Conservation (phyloP, 129 eudicot species). For the Smallanthus sonchifolius region DNA sequence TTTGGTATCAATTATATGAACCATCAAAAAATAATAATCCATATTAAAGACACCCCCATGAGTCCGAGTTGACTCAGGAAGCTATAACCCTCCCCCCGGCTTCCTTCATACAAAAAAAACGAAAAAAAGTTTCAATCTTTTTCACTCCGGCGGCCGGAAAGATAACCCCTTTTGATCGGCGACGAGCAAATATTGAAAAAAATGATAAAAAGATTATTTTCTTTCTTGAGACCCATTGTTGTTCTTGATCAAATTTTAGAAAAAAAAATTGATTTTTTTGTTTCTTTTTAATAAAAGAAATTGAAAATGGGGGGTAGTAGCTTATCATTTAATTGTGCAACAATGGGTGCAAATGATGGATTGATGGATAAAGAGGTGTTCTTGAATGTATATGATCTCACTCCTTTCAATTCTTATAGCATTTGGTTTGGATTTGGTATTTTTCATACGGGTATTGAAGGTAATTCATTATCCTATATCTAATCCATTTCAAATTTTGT, state of each 20-base stretch:
- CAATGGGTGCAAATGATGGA: background rate
- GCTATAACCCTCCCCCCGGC: background rate
- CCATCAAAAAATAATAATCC: background rate
- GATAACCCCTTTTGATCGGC: constrained; percentile 30
- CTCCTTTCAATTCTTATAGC: constrained; percentile 48
- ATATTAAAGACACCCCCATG: background rate
- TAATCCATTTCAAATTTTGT: background rate
- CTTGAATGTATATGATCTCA: constrained; percentile 58
- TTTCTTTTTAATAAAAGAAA: background rate
- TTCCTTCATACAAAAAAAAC: background rate
- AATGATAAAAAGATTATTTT: constrained; percentile 15
- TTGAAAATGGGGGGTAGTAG: constrained; percentile 32
- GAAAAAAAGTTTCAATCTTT: constrained; percentile 3
- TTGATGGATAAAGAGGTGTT: constrained; percentile 29
- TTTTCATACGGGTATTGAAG: constrained; percentile 67
- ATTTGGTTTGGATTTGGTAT: constrained; percentile 57
- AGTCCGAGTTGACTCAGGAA: constrained; percentile 13
- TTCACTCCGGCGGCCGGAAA: constrained; percentile 23
- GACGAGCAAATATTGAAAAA: background rate
- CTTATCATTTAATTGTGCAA: constrained; percentile 20
- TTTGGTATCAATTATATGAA: background rate
- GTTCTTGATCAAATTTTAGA: background rate
- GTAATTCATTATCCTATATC: constrained; percentile 3
- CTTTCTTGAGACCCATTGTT: background rate
- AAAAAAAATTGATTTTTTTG: background rate